These are phyloP conservation scores for Mycena polygramma DNA, from an alignment of 768 basidiomycete species.

Conservation along the genomic window DNA sequence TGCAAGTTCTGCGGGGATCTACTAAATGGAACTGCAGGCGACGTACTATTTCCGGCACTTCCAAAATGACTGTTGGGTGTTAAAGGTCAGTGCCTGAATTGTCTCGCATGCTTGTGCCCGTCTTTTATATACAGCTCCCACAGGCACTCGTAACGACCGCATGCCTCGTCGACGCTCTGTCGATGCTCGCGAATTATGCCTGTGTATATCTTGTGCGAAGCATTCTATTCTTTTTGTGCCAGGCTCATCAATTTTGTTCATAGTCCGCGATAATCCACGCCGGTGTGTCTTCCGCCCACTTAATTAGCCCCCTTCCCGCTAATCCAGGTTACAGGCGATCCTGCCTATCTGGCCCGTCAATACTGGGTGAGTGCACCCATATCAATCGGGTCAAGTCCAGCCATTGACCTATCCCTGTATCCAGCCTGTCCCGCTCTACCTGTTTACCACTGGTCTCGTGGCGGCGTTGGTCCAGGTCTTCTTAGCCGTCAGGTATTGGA, in stretches of 20 bases:
- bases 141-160: not conserved
- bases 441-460: not conserved
- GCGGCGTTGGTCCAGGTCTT: not conserved
- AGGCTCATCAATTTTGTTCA: not conserved
- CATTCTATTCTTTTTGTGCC: not conserved
- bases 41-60: not conserved
- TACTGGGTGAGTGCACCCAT: not conserved
- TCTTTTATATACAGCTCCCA: not conserved
- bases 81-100: not conserved
- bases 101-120: not conserved
- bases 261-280: not conserved
- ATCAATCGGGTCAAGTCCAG: not conserved
- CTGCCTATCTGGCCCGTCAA: not conserved
- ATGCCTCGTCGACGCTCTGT: not conserved
- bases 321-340: not conserved
- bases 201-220: not conserved
- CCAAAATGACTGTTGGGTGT: not conserved
- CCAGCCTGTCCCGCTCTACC: not conserved
- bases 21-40: not conserved
- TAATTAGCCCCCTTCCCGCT: too few species aligned
- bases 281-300: too few species aligned
- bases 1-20: not conserved
- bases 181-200: constrained; percentile 1
- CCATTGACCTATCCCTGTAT: not conserved
- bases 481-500: not conserved